phyloP scores from a whole-genome alignment of 1,284 basidiomycete species.

The Leccinum fuscescens region DNA sequence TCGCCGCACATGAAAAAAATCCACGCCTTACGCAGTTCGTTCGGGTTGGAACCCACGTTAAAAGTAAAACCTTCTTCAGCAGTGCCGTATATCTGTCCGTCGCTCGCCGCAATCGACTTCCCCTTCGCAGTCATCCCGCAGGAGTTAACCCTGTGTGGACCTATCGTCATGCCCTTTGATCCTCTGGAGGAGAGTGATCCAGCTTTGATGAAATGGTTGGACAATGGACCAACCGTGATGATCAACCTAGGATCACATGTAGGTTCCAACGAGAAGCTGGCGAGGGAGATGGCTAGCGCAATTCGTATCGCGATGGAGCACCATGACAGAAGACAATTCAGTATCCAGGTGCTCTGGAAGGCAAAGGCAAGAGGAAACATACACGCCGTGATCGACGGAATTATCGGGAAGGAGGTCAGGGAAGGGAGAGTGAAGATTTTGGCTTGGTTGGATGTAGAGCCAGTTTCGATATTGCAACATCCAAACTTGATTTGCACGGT shows the following conservation, averaged over 20 bases:
- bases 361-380: not conserved
- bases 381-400: not conserved
- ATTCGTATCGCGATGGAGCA: slow-evolving; percentile 10
- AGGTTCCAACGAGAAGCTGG: not conserved
- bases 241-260: slow-evolving; percentile 8
- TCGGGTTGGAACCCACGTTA: not conserved
- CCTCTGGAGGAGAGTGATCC: slow-evolving; percentile 11
- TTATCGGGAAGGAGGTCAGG: not conserved
- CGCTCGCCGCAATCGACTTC: slow-evolving; percentile 1
- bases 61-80: not conserved
- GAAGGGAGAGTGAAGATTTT: not conserved
- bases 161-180: slow-evolving; percentile 13
- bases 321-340: not conserved
- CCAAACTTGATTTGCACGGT: slow-evolving; percentile 16
- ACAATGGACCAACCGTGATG: slow-evolving; percentile 15
- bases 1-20: not conserved
- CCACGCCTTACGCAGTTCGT: not conserved
- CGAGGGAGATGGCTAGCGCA: slow-evolving; percentile 13
- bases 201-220: slow-evolving; percentile 9
- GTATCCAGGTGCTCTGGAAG: slow-evolving; percentile 13
- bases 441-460: slow-evolving; percentile 12
- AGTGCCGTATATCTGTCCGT: slow-evolving; percentile 6
- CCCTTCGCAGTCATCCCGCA: not conserved
- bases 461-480: slow-evolving; percentile 15
- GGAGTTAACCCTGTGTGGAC: slow-evolving; percentile 5